These are phyloP conservation scores for Pleochaeta shiraiana DNA, from an alignment of 2,329 filamentous ascomycete genomes.

Conservation along the genomic window DNA sequence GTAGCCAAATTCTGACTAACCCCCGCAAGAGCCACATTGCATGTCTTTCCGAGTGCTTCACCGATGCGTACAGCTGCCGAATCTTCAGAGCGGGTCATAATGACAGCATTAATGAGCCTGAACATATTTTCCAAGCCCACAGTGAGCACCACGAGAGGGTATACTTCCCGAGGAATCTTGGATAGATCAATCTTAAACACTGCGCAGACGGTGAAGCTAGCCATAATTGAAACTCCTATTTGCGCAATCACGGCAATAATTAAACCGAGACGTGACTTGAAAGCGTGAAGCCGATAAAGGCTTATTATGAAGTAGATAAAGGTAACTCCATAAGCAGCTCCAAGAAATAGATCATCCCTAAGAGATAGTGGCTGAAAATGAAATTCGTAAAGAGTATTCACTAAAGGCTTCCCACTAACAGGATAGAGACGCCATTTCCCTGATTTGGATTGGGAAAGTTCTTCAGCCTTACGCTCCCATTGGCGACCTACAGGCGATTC, in stretches of 20 bases:
- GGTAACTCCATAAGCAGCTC: slow-evolving; percentile 41
- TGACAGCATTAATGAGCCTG: slow-evolving; percentile 54
- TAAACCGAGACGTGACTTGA: slow-evolving; percentile 55
- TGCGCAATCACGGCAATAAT: slow-evolving; percentile 49
- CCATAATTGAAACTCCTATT: slow-evolving; percentile 49
- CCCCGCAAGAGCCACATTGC: slow-evolving; percentile 44
- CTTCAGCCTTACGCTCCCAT: slow-evolving; percentile 39
- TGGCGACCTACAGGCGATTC: slow-evolving; percentile 39
- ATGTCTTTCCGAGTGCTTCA: slow-evolving; percentile 51
- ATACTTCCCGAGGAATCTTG: slow-evolving; percentile 49
- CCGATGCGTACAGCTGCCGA: slow-evolving; percentile 47
- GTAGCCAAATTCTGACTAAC: slow-evolving; percentile 47
- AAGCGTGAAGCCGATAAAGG: slow-evolving; percentile 45
- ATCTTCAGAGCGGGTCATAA: slow-evolving; percentile 46
- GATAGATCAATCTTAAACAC: slow-evolving; percentile 55
- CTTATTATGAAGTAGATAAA: slow-evolving; percentile 42
- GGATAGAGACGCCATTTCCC: slow-evolving; percentile 45
- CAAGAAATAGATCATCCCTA: slow-evolving; percentile 40
- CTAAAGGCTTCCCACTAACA: slow-evolving; percentile 27
- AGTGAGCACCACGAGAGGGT: slow-evolving; percentile 53
- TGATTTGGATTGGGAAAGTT: slow-evolving; percentile 26
- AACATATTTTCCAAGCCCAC: slow-evolving; percentile 62
- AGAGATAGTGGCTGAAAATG: slow-evolving; percentile 53
- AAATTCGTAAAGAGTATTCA: slow-evolving; percentile 52
- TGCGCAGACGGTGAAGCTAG: slow-evolving; percentile 61